Conservation (phyloP, 371 early-diverging fungal genomes). For the Mortierella sp. region DNA sequence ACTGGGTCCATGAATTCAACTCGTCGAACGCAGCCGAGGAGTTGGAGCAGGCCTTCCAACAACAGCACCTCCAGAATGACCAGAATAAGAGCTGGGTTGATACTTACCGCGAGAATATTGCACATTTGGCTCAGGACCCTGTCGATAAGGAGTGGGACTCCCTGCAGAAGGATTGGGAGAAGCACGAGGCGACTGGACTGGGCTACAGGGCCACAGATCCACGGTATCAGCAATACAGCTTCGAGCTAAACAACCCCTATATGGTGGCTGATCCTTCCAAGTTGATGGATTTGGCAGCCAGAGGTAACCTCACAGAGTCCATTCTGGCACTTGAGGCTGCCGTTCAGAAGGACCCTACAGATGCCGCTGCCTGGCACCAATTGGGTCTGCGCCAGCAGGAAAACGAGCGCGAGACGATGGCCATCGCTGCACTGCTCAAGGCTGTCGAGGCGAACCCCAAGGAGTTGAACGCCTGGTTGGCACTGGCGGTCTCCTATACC, state of each 20-base stretch:
- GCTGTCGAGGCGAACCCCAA: conserved; percentile 84
- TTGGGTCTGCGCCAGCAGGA: conserved; percentile 95
- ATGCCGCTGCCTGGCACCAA: conserved; percentile 89
- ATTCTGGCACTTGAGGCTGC: conserved; percentile 94
- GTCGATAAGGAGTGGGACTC: conserved; percentile 83
- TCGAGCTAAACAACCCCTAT: conserved; percentile 87
- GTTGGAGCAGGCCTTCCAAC: conserved; percentile 63
- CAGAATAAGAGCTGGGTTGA: conserved; percentile 78
- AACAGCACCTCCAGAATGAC: conserved; percentile 57
- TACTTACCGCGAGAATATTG: conserved; percentile 80
- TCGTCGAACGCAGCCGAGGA: conserved; percentile 58
- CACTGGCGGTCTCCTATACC: conserved; percentile 93
- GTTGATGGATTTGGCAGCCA: conserved; percentile 60
- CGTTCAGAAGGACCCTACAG: conserved; percentile 84
- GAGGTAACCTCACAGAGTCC: conserved; percentile 83
- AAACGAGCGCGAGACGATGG: conserved; percentile 94
- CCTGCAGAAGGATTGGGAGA: conserved; percentile 85
- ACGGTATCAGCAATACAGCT: conserved; percentile 81
- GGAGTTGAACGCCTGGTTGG: conserved; percentile 84
- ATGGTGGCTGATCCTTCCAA: conserved; percentile 63
- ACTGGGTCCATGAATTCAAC: conserved; percentile 72
- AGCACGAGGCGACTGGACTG: conserved; percentile 63
- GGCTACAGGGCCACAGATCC: conserved; percentile 78
- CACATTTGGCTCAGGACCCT: conserved; percentile 74
- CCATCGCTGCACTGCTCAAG: conserved; percentile 90